Evolutionary conservation across 805 yeast genomes (phyloP), one percentile per base, ranked within the genome.

Genomic region (Yamadazyma ubonensis): DNA sequence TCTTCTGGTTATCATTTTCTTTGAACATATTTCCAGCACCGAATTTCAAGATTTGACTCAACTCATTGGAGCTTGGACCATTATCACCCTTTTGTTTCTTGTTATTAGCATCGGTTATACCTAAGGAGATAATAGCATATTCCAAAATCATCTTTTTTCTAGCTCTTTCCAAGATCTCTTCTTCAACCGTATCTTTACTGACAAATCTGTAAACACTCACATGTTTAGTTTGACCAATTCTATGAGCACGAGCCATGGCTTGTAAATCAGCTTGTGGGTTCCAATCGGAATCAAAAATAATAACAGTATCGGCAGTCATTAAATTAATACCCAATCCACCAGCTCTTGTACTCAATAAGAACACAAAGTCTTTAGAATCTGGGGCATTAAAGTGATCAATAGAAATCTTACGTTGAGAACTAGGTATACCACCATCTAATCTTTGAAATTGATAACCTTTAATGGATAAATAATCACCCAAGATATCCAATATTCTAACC

Each of bases 21-120:
- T 88, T 87, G 68, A 93, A 93, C 99, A 93, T 93, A 58, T 87
- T 89, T 26, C 96, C 96, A 5, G 99, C 99, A 49, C 99, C 99
- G 60, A 93, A 93, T 65, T 93, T 93, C 61, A 93, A 75, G 56
- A 93, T 93, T 58, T 93, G 96, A 46, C 90, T 79, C 41, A 93
- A 73, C 60, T 93, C 99, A 47, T 86, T 83, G 5, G 88, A 65
- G 2, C 83, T 71, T 3, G 97, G 97, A 42, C 89, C 96, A 43
- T 68, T 63, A 52, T 80, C 78, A 26, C 42, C 39, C 12, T 38
- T 45, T 30, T 57, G 56, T 39, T 73, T 70, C 33, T 68, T 63
- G 18, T 76, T 69, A 38, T 75, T 71, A 17, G 79, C 76, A 52
- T 91, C 97, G 7, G 96, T 87, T 42, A 91, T 87, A 58, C 99